Conservation (phyloP, 805 yeast genomes). For the Zygosaccharomyces kombuchaensis region DNA sequence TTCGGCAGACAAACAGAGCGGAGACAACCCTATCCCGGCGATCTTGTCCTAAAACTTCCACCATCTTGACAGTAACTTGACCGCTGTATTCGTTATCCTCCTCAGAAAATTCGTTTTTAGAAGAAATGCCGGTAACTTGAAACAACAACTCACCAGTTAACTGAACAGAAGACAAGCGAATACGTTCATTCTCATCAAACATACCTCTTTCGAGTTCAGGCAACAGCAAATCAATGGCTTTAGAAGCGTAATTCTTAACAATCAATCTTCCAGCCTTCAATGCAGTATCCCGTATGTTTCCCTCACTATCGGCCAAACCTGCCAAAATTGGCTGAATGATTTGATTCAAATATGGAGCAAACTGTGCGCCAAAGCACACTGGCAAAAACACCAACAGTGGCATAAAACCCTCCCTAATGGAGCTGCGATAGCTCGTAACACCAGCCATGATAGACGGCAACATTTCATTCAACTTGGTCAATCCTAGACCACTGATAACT, state of each 20-base stretch:
- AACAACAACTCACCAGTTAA: conserved; percentile 90
- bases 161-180: conserved; percentile 89
- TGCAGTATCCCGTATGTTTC: conserved; percentile 81
- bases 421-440: conserved; percentile 61
- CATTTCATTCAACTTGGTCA: conserved; percentile 80
- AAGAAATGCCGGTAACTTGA: conserved; percentile 88
- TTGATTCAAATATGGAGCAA: conserved; percentile 79
- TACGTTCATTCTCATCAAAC: conserved; percentile 75
- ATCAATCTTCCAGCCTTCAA: conserved; percentile 88
- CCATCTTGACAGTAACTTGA: conserved; percentile 58
- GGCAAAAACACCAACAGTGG: conserved; percentile 87
- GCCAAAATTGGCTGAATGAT: conserved; percentile 88
- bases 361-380: conserved; percentile 87
- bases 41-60: conserved; percentile 77
- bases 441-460: conserved; percentile 73
- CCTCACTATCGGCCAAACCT: conserved; percentile 88
- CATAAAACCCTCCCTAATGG: conserved; percentile 87
- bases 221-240: conserved; percentile 85
- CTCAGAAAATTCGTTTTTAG: conserved; percentile 61
- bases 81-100: conserved; percentile 41
- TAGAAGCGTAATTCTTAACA: conserved; percentile 84
- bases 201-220: conserved; percentile 93
- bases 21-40: conserved; percentile 85
- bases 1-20: conserved; percentile 87
- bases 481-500: conserved; percentile 87